Percentiles rank a stretch among this genome's conserved stretches.
Evolutionary conservation across 2,329 filamentous ascomycete species (phyloP).

Genomic region (Magnaporthales sp.): DNA sequence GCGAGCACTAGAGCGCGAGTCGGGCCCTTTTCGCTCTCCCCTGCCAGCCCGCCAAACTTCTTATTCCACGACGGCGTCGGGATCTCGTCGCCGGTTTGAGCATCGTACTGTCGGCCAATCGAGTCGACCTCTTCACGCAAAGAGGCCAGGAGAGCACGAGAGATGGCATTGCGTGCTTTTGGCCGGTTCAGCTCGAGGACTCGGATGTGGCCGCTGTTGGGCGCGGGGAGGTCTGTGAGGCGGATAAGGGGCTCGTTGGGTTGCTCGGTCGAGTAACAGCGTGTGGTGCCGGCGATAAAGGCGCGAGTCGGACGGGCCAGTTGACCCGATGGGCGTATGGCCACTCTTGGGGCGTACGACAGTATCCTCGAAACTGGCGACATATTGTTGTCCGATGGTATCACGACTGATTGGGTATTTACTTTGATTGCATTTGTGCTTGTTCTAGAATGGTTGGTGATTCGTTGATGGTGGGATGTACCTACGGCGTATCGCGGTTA

Average conservation of each 20-base stretch:
- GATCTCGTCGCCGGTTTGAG: constrained; percentile 41
- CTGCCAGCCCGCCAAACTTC: constrained; percentile 36
- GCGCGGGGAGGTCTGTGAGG: constrained; percentile 66
- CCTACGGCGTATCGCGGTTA: not conserved
- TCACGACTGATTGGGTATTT: not conserved
- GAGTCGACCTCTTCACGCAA: constrained; percentile 65
- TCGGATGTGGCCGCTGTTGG: constrained; percentile 74
- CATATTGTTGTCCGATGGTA: not conserved
- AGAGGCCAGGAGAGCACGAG: constrained; percentile 62
- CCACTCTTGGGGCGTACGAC: not conserved
- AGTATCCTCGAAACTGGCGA: not conserved
- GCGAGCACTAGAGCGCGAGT: constrained; percentile 79
- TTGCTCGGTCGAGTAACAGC: constrained; percentile 14
- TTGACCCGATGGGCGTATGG: not conserved
- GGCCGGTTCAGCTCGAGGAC: constrained; percentile 84
- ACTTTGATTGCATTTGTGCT: not conserved
- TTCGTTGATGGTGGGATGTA: not conserved
- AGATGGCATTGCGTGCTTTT: constrained; percentile 83
- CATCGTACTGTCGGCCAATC: constrained; percentile 55
- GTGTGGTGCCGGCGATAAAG: not conserved
- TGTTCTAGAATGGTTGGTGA: not conserved
- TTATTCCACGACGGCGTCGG: constrained; percentile 22
- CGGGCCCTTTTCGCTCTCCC: constrained; percentile 36
- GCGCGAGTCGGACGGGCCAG: not conserved
- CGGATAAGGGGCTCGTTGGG: constrained; percentile 49